These are phyloP conservation scores for Penicillium flavigenum DNA, from an alignment of 495 filamentous ascomycete genomes.

Conservation along the genomic window DNA sequence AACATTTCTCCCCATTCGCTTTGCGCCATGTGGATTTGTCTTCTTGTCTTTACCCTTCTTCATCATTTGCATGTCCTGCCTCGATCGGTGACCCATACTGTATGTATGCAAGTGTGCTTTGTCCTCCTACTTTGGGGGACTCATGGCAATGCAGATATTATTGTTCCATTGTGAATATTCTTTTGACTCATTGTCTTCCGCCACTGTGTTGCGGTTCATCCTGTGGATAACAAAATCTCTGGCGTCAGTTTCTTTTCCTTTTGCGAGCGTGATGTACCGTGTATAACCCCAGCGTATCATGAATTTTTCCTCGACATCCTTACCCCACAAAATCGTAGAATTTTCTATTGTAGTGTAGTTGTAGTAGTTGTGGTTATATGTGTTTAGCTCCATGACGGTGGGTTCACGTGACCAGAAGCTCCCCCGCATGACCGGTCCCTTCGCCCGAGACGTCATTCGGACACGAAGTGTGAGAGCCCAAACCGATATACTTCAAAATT, in stretches of 20 bases:
- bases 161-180: constrained; percentile 44
- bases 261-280: constrained; percentile 25
- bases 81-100: constrained; percentile 13
- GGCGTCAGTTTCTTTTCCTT: constrained; percentile 13
- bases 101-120: constrained; percentile 27
- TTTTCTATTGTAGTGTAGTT: constrained; percentile 13
- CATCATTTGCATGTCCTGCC: constrained; percentile 25
- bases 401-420: constrained; percentile 12
- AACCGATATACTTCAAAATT: constrained; percentile 5
- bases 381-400: constrained; percentile 1
- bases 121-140: constrained; percentile 14
- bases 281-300: constrained; percentile 16
- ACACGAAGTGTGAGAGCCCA: neutral
- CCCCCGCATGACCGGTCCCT: constrained; percentile 29
- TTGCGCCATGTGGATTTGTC: constrained; percentile 10
- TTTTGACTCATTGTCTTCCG: constrained; percentile 26
- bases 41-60: constrained; percentile 25
- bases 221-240: constrained; percentile 31
- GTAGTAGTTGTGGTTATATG: neutral
- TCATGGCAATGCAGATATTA: constrained; percentile 21
- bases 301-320: constrained; percentile 1
- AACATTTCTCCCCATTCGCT: constrained; percentile 12
- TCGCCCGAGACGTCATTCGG: constrained; percentile 42
- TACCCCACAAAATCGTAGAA: neutral
- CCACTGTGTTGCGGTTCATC: constrained; percentile 18